Conservation (phyloP, 176 grass and related monocot species). For the Oryza glumipatula region DNA sequence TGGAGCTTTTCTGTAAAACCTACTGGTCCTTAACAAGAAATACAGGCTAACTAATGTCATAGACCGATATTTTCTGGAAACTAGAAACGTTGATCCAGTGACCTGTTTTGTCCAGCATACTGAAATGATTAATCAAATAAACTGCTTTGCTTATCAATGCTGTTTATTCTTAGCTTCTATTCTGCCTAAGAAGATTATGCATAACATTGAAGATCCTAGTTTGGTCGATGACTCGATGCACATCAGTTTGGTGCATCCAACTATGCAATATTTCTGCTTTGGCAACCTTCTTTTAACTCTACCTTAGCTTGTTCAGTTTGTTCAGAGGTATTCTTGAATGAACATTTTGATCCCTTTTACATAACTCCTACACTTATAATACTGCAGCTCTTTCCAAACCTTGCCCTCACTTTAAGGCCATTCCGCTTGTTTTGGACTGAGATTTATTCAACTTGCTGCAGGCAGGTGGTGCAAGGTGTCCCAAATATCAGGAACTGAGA, state of each 20-base stretch:
- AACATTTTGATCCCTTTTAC: not conserved
- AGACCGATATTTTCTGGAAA: not conserved
- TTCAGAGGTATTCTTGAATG: not conserved
- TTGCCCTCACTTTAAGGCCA: not conserved
- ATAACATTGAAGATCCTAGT: not conserved
- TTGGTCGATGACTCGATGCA: not conserved
- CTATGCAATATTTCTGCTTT: not conserved
- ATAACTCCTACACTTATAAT: not conserved
- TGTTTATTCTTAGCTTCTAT: not conserved
- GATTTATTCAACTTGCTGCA: not conserved
- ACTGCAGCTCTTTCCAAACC: not conserved
- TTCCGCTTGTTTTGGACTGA: not conserved
- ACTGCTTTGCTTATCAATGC: not conserved
- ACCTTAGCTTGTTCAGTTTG: not conserved
- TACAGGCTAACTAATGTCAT: not conserved
- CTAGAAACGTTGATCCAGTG: not conserved
- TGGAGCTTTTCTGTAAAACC: not conserved
- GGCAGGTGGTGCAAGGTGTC: not conserved
- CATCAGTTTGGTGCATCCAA: not conserved
- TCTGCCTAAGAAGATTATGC: not conserved
- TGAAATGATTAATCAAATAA: not conserved
- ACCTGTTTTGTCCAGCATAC: not conserved
- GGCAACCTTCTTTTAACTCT: not conserved
- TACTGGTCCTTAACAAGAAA: not conserved
- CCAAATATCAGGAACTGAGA: constrained; percentile 31